Conservation (phyloP, 768 basidiomycete species). For the Boletus coccyginus region DNA sequence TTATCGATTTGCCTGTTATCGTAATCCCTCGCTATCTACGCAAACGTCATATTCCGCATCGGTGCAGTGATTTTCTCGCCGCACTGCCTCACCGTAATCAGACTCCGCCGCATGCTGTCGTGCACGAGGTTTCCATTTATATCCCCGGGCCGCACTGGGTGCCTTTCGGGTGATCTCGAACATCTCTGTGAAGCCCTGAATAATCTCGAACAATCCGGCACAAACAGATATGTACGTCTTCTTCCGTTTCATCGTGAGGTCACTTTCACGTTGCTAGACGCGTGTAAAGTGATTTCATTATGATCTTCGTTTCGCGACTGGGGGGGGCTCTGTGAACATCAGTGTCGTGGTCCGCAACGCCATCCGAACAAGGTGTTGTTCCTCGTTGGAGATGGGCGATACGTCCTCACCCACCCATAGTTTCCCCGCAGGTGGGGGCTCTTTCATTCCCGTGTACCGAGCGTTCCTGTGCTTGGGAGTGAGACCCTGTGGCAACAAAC, state of each 20-base stretch:
- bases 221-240: not conserved
- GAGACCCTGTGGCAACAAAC: slow-evolving; percentile 10
- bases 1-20: slow-evolving; percentile 13
- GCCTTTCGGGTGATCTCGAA: slow-evolving; percentile 8
- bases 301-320: not conserved
- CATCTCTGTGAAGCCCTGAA: slow-evolving; percentile 1
- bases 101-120: slow-evolving; percentile 14
- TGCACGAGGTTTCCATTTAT: slow-evolving; percentile 22
- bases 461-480: not conserved
- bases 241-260: slow-evolving; percentile 10
- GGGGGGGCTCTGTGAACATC: slow-evolving; percentile 14
- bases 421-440: slow-evolving; percentile 11
- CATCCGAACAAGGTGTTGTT: not conserved
- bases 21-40: slow-evolving; percentile 8
- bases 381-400: not conserved
- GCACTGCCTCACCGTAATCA: slow-evolving; percentile 9
- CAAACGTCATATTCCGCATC: slow-evolving; percentile 18
- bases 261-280: slow-evolving; percentile 12
- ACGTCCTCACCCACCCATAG: not conserved
- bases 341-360: not conserved
- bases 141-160: slow-evolving; percentile 19
- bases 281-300: slow-evolving; percentile 2
- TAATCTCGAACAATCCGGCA: not conserved
- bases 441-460: slow-evolving; percentile 15
- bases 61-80: slow-evolving; percentile 17